Conservation (phyloP, 768 basidiomycete genomes). For the Trametes coccinea region DNA sequence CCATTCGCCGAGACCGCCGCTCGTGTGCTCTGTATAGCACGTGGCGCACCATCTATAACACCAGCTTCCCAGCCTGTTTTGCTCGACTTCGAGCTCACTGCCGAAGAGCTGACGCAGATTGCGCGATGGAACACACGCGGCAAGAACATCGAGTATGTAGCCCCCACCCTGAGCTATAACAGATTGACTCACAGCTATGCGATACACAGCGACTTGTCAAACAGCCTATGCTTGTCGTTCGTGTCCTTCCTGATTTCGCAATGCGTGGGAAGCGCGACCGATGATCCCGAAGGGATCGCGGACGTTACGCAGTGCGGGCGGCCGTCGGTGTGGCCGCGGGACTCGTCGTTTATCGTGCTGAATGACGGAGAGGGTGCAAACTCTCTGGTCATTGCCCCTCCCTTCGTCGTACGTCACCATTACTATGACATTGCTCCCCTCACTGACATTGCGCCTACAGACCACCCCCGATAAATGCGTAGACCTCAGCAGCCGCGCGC, state of each 20-base stretch:
- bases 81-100: conserved; percentile 18
- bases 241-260: conserved; percentile 15
- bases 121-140: conserved; percentile 14
- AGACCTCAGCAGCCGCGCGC: conserved; percentile 13
- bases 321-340: conserved; percentile 12
- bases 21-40: conserved; percentile 4
- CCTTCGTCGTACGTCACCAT: conserved; percentile 17
- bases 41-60: conserved; percentile 6
- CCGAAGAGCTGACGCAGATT: conserved; percentile 6
- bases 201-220: conserved; percentile 14
- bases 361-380: neutral
- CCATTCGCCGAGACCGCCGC: neutral
- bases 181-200: neutral
- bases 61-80: neutral
- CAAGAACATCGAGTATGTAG: neutral
- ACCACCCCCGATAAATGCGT: conserved; percentile 11
- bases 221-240: conserved; percentile 20
- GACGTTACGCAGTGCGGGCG: conserved; percentile 2
- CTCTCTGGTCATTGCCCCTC: conserved; percentile 15
- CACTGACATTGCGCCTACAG: neutral
- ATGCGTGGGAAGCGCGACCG: neutral
- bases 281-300: neutral
- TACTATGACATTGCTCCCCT: too few relatives aligned
- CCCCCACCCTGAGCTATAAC: too few relatives aligned
- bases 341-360: conserved; percentile 5